These are phyloP conservation scores for Ascomycota sp. DNA, from an alignment of 2,329 filamentous ascomycete species.

Conservation along the genomic window DNA sequence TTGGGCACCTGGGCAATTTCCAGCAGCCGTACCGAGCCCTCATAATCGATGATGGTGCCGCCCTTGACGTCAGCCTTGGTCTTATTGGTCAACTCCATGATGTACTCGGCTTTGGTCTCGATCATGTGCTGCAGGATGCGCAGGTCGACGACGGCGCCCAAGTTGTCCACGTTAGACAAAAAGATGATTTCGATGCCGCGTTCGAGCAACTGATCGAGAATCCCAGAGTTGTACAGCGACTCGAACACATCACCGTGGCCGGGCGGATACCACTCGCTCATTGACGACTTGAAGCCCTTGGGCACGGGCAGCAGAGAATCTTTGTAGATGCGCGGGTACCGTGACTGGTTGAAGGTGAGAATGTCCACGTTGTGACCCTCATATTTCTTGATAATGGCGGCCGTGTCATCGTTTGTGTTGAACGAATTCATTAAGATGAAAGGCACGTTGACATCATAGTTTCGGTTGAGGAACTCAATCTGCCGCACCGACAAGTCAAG, in stretches of 20 bases:
- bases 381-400: slow-evolving; percentile 99
- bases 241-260: slow-evolving; percentile 99
- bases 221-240: slow-evolving; percentile 97
- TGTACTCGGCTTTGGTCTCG: slow-evolving; percentile 90
- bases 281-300: slow-evolving; percentile 69
- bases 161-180: slow-evolving; percentile 96
- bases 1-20: slow-evolving; percentile 99
- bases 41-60: slow-evolving; percentile 99
- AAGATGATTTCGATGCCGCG: slow-evolving; percentile 96
- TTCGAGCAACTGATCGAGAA: slow-evolving; percentile 86
- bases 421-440: slow-evolving; percentile 99
- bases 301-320: slow-evolving; percentile 92
- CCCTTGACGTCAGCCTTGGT: slow-evolving; percentile 99
- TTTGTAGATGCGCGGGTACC: slow-evolving; percentile 94
- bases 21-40: slow-evolving; percentile 85
- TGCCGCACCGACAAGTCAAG: slow-evolving; percentile 94
- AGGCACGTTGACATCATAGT: slow-evolving; percentile 89
- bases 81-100: slow-evolving; percentile 99
- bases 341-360: slow-evolving; percentile 98
- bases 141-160: slow-evolving; percentile 92
- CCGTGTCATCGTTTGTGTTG: slow-evolving; percentile 97
- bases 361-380: slow-evolving; percentile 99
- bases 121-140: slow-evolving; percentile 99
- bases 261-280: slow-evolving; percentile 96
- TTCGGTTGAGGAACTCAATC: slow-evolving; percentile 98